Evolutionary conservation across 148 eudicot species (phyloP).

Genomic region (Nepenthes gracilis): DNA sequence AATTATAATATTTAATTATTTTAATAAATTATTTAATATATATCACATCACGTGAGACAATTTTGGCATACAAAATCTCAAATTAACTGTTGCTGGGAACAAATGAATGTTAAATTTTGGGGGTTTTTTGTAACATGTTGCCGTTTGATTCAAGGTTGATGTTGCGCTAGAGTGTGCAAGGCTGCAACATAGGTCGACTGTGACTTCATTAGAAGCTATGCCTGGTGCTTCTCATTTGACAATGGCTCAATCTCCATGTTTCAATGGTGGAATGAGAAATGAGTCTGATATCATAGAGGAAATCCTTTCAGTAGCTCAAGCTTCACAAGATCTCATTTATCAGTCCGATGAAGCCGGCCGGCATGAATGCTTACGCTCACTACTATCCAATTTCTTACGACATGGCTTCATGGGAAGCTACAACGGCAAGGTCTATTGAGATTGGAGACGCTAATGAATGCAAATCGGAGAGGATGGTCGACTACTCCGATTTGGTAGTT

Average conservation of each 20-base stretch:
- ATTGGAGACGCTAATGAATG: slow-evolving; percentile 22
- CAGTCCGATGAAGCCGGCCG: slow-evolving; percentile 12
- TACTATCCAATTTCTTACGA: neutral
- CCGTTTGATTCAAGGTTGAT: slow-evolving; percentile 41
- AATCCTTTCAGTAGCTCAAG: slow-evolving; percentile 72
- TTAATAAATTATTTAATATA: too few species aligned
- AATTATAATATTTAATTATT: too few species aligned
- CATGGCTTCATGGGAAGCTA: neutral
- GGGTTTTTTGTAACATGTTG: neutral
- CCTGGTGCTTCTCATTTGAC: slow-evolving; percentile 31
- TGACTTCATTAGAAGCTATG: slow-evolving; percentile 66
- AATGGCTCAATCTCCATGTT: neutral
- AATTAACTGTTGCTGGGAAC: too few species aligned
- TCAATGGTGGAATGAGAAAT: neutral
- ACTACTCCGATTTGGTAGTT: slow-evolving; percentile 67
- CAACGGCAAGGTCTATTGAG: slow-evolving; percentile 13
- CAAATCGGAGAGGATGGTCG: slow-evolving; percentile 34
- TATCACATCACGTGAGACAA: too few species aligned
- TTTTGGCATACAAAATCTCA: too few species aligned
- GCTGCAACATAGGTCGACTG: slow-evolving; percentile 52
- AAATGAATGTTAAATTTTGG: too few species aligned
- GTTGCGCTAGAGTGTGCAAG: slow-evolving; percentile 86
- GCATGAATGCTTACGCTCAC: neutral
- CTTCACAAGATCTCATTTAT: slow-evolving; percentile 33
- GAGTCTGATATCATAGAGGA: slow-evolving; percentile 20